Base-by-base conservation (phyloP, 1,284 basidiomycete species). In the Golubevia pallescens region DNA sequence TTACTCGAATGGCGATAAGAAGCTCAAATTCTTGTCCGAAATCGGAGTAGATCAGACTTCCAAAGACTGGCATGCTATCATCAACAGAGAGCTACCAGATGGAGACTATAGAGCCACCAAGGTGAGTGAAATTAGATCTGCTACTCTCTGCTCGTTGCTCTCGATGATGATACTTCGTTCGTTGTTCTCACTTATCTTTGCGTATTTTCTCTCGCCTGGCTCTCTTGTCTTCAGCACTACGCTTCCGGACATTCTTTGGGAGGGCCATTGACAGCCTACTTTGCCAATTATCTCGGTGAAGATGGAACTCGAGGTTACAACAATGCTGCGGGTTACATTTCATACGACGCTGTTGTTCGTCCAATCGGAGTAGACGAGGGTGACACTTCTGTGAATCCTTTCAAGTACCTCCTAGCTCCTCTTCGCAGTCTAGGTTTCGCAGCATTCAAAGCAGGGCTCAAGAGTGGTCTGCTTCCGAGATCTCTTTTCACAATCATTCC, bases 31-130 rank as follows among this genome's bases (percentile, higher is more conserved):
- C 57, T 55, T 64, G 13, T 57, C 62, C 14, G 53, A 64, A 34
- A 48, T 52, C 20, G 62, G 62, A 52, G 62, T 64, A 16, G 62
- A 64, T 3, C 62, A 64, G 56, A 64, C 62, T 3, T 52, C 34
- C 28, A 59, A 60, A 19, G 62, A 64, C 20, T 64, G 62, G 62
- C 53, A 64, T 38, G 62, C 58, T 56, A 24, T 64, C 62, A 55
- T 64, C 57, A 2, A 54, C 19, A 34, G 55, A 16, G 62, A 64
- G 62, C 16, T 64, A 6, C 62, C 62, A 2, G 62, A 64, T 56
- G 48, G 32, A 13, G 54, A 34, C 28, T 64, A 32, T 55, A 53
- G 62, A 8, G 20, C 62, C 7, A 64, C 55, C 16, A 64, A 64
- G 42, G 42, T 48, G 42, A 48, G 42, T 48, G 10, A 16, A 48